These are phyloP conservation scores for Fragaria iinumae DNA, from an alignment of 306 rosid species.

Conservation along the genomic window DNA sequence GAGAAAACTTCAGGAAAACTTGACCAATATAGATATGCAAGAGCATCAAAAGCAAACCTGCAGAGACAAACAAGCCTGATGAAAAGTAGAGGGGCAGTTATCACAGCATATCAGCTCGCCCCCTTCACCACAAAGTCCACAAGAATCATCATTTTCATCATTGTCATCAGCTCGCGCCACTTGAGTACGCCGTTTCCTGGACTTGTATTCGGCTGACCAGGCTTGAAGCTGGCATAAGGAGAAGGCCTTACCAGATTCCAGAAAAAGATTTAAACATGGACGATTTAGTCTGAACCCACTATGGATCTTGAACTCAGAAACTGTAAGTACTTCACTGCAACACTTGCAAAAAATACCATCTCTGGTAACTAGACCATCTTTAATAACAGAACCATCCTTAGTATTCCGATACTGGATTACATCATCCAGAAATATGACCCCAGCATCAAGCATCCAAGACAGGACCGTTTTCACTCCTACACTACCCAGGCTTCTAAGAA, in stretches of 20 bases:
- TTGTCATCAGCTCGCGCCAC: conserved; percentile 50
- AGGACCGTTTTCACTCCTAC: conserved; percentile 68
- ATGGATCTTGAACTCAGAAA: conserved; percentile 82
- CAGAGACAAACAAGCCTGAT: conserved; percentile 73
- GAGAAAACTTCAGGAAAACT: conserved; percentile 16
- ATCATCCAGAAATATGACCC: conserved; percentile 61
- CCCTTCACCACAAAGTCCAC: conserved; percentile 94
- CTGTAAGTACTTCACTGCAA: conserved; percentile 57
- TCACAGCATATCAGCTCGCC: conserved; percentile 96
- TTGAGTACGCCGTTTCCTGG: conserved; percentile 59
- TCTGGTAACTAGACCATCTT: conserved; percentile 74
- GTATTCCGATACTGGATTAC: conserved; percentile 72
- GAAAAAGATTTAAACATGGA: conserved; percentile 84
- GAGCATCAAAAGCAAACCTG: conserved; percentile 57
- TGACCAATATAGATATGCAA: conserved; percentile 27
- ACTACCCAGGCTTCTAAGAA: conserved; percentile 64
- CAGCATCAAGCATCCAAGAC: conserved; percentile 85
- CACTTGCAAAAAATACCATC: conserved; percentile 85
- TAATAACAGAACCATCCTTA: conserved; percentile 57
- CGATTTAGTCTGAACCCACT: conserved; percentile 79
- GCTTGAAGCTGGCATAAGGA: conserved; percentile 96
- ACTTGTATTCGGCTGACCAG: conserved; percentile 93
- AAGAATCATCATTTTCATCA: conserved; percentile 90
- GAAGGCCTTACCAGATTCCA: conserved; percentile 86
- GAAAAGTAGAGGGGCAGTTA: conserved; percentile 93